Evolutionary conservation across 163 green algal genomes (phyloP).

Genomic region (Picocystis sp.): DNA sequence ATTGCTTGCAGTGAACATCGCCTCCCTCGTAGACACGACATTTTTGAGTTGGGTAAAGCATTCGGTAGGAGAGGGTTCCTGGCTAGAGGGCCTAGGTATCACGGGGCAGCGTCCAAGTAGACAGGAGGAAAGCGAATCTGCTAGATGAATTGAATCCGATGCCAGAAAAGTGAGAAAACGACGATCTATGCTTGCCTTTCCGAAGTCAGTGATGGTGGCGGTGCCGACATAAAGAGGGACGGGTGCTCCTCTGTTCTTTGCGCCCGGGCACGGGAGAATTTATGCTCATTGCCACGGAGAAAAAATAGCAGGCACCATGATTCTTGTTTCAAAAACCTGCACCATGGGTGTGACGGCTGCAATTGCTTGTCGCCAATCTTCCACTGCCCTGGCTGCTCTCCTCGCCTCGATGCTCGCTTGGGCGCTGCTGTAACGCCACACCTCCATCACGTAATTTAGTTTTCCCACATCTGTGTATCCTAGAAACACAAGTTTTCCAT

Average conservation of each 20-base stretch:
- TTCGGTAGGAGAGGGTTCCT: too few species aligned
- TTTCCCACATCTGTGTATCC: slow-evolving; percentile 36
- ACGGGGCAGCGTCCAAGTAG: too few species aligned
- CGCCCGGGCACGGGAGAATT: too few species aligned
- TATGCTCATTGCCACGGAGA: slow-evolving; percentile 39
- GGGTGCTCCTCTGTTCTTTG: too few species aligned
- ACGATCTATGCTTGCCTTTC: too few species aligned
- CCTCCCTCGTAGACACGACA: slow-evolving; percentile 18
- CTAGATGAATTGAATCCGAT: too few species aligned
- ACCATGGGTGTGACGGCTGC: slow-evolving; percentile 37
- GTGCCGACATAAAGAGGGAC: too few species aligned
- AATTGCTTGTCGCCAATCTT: slow-evolving; percentile 45
- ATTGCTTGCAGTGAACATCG: slow-evolving; percentile 19
- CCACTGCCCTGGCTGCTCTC: slow-evolving; percentile 28
- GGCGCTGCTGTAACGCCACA: slow-evolving; percentile 50
- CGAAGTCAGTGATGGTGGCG: too few species aligned
- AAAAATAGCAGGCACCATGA: slow-evolving; percentile 36
- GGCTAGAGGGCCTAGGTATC: too few species aligned
- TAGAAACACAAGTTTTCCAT: slow-evolving; percentile 41
- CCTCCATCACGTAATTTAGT: slow-evolving; percentile 61
- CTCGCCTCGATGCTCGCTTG: slow-evolving; percentile 40
- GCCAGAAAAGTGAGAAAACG: too few species aligned
- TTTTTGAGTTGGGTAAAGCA: slow-evolving; percentile 15
- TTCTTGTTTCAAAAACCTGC: slow-evolving; percentile 38
- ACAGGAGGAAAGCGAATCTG: too few species aligned